These are phyloP conservation scores for Fusarium humuli DNA, from an alignment of 2,329 filamentous ascomycete species.

Conservation along the genomic window DNA sequence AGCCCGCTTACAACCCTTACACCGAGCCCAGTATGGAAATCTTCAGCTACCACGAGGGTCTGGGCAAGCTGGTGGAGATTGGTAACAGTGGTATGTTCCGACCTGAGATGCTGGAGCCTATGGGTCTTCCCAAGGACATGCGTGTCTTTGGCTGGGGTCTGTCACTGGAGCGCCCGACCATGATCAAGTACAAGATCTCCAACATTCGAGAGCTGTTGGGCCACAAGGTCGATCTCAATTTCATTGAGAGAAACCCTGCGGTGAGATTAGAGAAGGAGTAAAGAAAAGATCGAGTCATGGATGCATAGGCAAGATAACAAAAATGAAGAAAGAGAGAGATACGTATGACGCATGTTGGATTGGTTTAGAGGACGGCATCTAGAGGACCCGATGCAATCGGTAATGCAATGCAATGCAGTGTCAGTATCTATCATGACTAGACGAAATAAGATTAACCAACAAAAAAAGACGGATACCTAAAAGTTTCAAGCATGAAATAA, in stretches of 20 bases:
- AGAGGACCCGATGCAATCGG: conserved; percentile 16
- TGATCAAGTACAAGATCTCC: conserved; percentile 93
- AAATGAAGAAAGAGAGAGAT: conserved; percentile 11
- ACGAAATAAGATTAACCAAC: conserved; percentile 34
- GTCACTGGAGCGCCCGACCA: conserved; percentile 91
- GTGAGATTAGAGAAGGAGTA: conserved; percentile 90
- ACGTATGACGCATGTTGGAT: conserved; percentile 10
- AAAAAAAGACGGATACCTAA: conserved; percentile 9
- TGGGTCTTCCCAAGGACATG: conserved; percentile 93
- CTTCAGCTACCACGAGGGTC: conserved; percentile 91
- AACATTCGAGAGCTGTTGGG: conserved; percentile 94
- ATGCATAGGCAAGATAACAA: conserved; percentile 7
- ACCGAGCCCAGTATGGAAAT: conserved; percentile 99
- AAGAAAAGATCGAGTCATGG: neutral
- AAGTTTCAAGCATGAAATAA: conserved; percentile 15
- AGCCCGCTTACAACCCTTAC: conserved; percentile 96
- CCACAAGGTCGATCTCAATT: conserved; percentile 94
- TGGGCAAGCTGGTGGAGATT: conserved; percentile 94
- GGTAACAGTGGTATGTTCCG: conserved; percentile 99
- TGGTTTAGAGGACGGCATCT: conserved; percentile 27
- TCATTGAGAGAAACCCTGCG: conserved; percentile 91
- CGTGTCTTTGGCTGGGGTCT: conserved; percentile 94
- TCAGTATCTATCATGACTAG: conserved; percentile 36
- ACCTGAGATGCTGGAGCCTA: conserved; percentile 94
- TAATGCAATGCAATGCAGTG: neutral